Base-by-base conservation (phyloP, 1,284 basidiomycete genomes). In the Entoloma clypeatum region DNA sequence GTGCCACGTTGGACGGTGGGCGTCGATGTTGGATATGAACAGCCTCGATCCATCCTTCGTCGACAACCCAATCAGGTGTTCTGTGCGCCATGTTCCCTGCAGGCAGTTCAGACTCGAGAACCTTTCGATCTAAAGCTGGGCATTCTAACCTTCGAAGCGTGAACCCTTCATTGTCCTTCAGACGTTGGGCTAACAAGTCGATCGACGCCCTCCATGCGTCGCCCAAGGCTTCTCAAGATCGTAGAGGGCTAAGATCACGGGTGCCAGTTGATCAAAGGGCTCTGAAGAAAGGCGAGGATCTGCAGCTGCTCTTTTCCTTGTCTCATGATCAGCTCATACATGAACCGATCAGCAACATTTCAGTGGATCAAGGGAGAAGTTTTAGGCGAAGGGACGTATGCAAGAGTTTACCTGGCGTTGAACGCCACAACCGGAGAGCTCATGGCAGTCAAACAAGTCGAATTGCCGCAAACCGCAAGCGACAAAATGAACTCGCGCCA, bases 381-480 rank as follows among this genome's bases (percentile, higher is more conserved):
- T 31, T 79, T 90, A 49, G 86, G 86, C 8, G 81, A 80, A 54
- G 86, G 86, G 7, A 84, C 80, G 18, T 87, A 82, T 57, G 86
- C 83, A 2, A 68, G 74, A 22, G 86, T 90, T 5, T 89, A 85
- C 55, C 71, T 86, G 41, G 86, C 78, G 3, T 67, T 90, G 45
- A 89, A 88, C 57, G 78, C 77, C 11, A 82, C 75, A 2, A 86
- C 80, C 1, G 85, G 85, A 17, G 83, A 89, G 54, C 77, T 88
- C 64, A 80, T 90, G 57, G 86, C 86, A 0, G 86, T 90, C 50
- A 91, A 90, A 61, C 86, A 88, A 63, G 86, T 90, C 23, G 84
- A 87, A 56, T 55, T 82, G 44, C 79, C 79, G 1, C 68, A 68
- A 21, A 79, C 72, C 2, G 67, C 66, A 4, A 68, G 65, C 30